Evolutionary conservation across 2,329 filamentous ascomycete species (phyloP), one percentile per base, ranked within the genome.

Genomic region (Hypoxylon rubiginosum): DNA sequence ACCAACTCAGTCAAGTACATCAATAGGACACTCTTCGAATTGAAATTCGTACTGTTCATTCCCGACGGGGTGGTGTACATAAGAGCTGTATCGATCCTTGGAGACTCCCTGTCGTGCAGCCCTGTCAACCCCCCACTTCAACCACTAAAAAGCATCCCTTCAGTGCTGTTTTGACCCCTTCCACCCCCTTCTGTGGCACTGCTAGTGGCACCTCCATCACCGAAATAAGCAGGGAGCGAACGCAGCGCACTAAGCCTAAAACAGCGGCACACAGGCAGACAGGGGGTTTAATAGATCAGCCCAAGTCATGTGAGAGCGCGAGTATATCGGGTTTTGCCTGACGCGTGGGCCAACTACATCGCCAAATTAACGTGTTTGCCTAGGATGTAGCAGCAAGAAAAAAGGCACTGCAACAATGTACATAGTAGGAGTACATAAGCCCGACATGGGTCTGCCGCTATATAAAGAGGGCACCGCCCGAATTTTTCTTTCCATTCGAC

Each of bases 261-360:
- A 15, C 15, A 30, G 21, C 36, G 60, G n/a, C n/a, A n/a, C n/a
- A n/a, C n/a, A n/a, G n/a, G n/a, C n/a, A n/a, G n/a, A n/a, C n/a
- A n/a, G n/a, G n/a, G n/a, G n/a, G n/a, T n/a, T n/a, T 55, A 62
- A 62, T 61, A 52, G 63, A 61, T 9, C 54, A 17, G 55, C 53
- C 52, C 65, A 70, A 67, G 73, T 75, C 74, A 75, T 72, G 73
- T 75, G 74, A 75, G 54, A 64, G 55, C 72, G 73, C 63, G 74
- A 11, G 19, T 62, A 34, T 74, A 72, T 75, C 71, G 54, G 49
- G 72, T 70, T 61, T 41, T 49, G 43, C 61, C 61, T 64, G 71
- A 73, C 74, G 74, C 74, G 74, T 73, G 71, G 67, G 61, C 71
- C 67, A 69, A 72, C 73, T 64, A 67, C 68, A 75, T 75, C 73